Base-by-base conservation (phyloP, 2,329 filamentous ascomycete species). In the Lachnellula suecica region DNA sequence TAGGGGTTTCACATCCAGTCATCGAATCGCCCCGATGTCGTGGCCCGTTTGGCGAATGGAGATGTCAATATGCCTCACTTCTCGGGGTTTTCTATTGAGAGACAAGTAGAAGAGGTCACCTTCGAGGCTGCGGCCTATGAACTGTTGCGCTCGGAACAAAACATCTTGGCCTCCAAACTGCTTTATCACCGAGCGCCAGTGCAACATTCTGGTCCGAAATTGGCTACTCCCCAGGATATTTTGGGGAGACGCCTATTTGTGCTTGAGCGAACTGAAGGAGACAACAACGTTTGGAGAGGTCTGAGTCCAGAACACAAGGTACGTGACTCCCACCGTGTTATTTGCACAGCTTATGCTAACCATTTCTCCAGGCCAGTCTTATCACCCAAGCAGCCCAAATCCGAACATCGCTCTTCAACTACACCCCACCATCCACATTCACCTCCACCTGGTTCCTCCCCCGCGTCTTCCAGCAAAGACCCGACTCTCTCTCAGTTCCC, bases 381-480 rank as follows among this genome's bases (percentile, higher is more conserved):
- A 41, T 51, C 46, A n/a, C 24, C 46, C 38, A 46, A 34, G 40
- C 43, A 45, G 49, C 49, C 20, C 40, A 23, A 35, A 47, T 53
- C 13, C 44, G 44, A 19, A 44, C 42, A 47, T 52, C 35, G 44
- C 31, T 52, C 13, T 52, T 52, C 19, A 52, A 48, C n/a, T 48
- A 47, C 19, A 49, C 40, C 34, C 43, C 46, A 34, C 49, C 49
- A 31, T 34, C 46, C 42, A 22, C 45, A 35, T 46, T 51, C 20
- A 34, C 43, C 22, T 25, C 52, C 11, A 22, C 45, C 44, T 62
- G 60, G 61, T 37, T 65, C 38, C 62, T 44, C 42, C 51, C 61
- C 49, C 56, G 59, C 43, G 52, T 62, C 34, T 65, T 67, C 51
- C 55, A 61, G 49, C 57, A 60, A 27, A 63, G 55, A 44, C 60